Evolutionary conservation across 768 basidiomycete genomes (phyloP), one percentile per base, ranked within the genome.

Genomic region (Naganishia onofrii): DNA sequence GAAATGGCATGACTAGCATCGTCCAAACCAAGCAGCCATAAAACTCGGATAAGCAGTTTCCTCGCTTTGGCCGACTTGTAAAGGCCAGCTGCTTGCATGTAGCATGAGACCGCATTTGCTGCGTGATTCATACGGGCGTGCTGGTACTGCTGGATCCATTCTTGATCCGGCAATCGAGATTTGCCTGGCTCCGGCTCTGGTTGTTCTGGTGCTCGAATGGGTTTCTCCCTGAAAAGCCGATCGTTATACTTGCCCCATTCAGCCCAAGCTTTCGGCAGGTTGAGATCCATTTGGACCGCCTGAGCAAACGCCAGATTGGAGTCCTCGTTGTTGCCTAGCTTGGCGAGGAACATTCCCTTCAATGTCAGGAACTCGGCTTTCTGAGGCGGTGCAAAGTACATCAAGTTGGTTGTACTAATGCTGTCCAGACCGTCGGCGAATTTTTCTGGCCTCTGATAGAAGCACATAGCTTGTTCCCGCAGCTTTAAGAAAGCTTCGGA

Each of bases 401-500:
- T 91, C 69, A 99, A 83, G 79, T 99, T 99, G 17, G 96, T 99
- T 76, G 97, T 98, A 81, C 97, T 99, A 85, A 99, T 99, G 68
- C 96, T 93, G 78, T 99, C 96, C 53, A 99, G 83, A 31, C 96
- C 96, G 4, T 92, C 91, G 74, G 91, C 89, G 69, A 96, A 87
- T 78, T 97, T 93, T 71, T 90, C 90, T 0, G 91, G 90, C 76
- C 91, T 93, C 80, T 96, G 94, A 81, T 95, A 97, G 83, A 96
- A 93, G 76, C 95, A 97, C 42, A 94, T 89, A 7, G 96, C 96
- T 81, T 99, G 96, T 80, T 99, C 96, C 57, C 96, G 88, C 34
- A 99, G 87, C 81, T 99, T 99, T 69, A 99, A 84, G 85, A 99
- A 99, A 0, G 96, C 96, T 79, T 99, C 96, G 2, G 96, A 95